Evolutionary conservation across 2,329 filamentous ascomycete genomes (phyloP).

Genomic region (Calonectria multiphialidica): DNA sequence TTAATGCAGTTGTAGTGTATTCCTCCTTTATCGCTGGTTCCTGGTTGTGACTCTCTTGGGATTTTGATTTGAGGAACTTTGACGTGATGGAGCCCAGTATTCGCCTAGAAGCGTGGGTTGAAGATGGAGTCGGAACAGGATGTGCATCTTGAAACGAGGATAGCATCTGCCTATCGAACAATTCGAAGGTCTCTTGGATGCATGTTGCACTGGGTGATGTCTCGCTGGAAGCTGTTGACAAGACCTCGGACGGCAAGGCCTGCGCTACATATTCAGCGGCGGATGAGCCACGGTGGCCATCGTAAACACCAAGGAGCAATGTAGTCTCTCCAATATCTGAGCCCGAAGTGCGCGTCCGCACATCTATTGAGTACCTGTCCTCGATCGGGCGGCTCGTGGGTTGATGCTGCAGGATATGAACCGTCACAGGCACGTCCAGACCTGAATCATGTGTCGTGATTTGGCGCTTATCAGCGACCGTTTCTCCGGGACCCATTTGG

Average conservation of each 20-base stretch:
- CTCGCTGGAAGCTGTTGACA: not conserved
- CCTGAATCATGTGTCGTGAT: not conserved
- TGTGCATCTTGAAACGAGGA: conserved; percentile 9
- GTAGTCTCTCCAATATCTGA: not conserved
- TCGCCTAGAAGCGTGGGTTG: not conserved
- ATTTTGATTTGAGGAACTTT: not conserved
- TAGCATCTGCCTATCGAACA: not conserved
- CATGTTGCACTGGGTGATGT: not conserved
- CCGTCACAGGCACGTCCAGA: not conserved
- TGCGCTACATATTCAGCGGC: not conserved
- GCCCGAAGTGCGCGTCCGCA: not conserved
- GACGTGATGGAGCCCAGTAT: not conserved
- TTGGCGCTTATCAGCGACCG: not conserved
- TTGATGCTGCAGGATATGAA: conserved; percentile 13
- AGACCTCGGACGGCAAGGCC: conserved; percentile 4
- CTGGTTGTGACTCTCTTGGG: not conserved
- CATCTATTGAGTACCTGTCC: conserved; percentile 13
- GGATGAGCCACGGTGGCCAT: conserved; percentile 15
- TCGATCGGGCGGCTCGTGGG: conserved; percentile 13
- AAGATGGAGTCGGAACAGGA: not conserved
- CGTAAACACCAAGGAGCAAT: conserved; percentile 10
- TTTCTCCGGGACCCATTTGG: not conserved
- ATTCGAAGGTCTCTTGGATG: not conserved
- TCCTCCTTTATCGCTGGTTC: not conserved
- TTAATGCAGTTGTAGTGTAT: not conserved